Base-by-base conservation (phyloP, 176 grass and related monocot genomes). In the Thinopyrum elongatum region DNA sequence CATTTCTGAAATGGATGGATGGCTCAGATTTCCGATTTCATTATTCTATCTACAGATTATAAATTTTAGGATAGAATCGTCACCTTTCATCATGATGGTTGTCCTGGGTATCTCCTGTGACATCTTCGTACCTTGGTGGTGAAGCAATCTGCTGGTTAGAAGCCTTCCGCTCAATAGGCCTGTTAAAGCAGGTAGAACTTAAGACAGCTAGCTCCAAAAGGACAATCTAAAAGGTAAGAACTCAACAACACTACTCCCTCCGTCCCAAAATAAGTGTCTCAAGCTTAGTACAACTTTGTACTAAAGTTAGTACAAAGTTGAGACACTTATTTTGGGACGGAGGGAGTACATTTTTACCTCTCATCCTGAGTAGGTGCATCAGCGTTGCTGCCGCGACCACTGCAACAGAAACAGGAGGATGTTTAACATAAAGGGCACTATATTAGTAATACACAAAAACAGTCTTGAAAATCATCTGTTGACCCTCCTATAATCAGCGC, bases 81-180 rank as follows among this genome's bases (percentile, higher is more conserved):
- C 62, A 96, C 97, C 89, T 92, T 65, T 93, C 90, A 61, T 90
- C 83, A 1, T 91, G 87, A 77, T 46, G 82, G 67, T 83, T 93
- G n/a, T 67, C 65, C 61, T 87, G 94, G 57, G 84, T 58, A 73
- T 91, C 92, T 80, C 80, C 86, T 63, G 84, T 73, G 10, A 82
- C 88, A 87, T 96, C 92, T 85, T 99, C 97, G 60, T 96, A 99
- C 78, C 39, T 91, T 12, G 97, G 97, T 36, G 94, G 94, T 74
- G 90, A 95, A 83, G 88, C 85, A 77, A 90, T 82, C 86, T 94
- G 91, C 77, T 93, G 92, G 55, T 90, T 90, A 77, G 97, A 94
- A 86, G 87, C 66, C 70, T 91, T 96, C 57, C 79, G 87, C 78
- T 96, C 92, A 1, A 94, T 86, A 81, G 87, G 83, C 53, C 97